Evolutionary conservation across 768 basidiomycete species (phyloP).

Genomic region (Dioszegia crocea): DNA sequence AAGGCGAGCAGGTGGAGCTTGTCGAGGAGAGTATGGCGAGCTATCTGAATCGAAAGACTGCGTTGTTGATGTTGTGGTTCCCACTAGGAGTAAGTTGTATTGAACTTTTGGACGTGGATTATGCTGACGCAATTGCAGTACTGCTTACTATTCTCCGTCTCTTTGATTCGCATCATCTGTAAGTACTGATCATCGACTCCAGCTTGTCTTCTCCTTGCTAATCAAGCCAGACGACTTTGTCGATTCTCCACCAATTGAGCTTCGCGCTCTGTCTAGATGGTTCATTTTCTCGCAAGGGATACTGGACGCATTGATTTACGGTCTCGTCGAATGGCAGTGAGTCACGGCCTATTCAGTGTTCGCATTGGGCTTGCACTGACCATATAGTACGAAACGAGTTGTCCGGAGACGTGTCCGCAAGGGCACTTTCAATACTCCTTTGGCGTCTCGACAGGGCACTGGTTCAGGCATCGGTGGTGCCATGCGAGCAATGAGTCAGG

Average conservation of each 20-base stretch:
- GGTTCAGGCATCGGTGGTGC: constrained; percentile 4
- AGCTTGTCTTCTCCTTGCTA: background rate
- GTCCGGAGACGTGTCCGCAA: constrained; percentile 41
- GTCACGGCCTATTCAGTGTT: constrained; percentile 10
- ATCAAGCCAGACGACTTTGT: constrained; percentile 35
- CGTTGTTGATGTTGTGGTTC: constrained; percentile 49
- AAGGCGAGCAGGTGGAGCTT: constrained; percentile 29
- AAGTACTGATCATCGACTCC: no score
- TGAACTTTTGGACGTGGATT: background rate
- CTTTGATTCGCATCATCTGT: constrained; percentile 48
- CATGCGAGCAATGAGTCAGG: background rate
- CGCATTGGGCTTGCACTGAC: background rate
- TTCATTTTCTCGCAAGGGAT: constrained; percentile 49
- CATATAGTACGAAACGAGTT: constrained; percentile 40
- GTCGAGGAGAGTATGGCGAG: constrained; percentile 47
- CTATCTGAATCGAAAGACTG: constrained; percentile 50
- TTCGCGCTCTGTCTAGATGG: constrained; percentile 49
- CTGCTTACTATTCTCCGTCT: constrained; percentile 48
- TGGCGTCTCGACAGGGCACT: background rate
- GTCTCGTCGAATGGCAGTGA: constrained; percentile 50
- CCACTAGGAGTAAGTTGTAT: constrained; percentile 44
- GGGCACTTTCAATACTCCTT: constrained; percentile 28
- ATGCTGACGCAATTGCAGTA: constrained; percentile 26
- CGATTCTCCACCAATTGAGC: constrained; percentile 23
- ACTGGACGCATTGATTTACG: constrained; percentile 50